Evolutionary conservation across 169 alveolate species (phyloP), one percentile per base, ranked within the genome.

Genomic region (Plasmodium berghei): DNA sequence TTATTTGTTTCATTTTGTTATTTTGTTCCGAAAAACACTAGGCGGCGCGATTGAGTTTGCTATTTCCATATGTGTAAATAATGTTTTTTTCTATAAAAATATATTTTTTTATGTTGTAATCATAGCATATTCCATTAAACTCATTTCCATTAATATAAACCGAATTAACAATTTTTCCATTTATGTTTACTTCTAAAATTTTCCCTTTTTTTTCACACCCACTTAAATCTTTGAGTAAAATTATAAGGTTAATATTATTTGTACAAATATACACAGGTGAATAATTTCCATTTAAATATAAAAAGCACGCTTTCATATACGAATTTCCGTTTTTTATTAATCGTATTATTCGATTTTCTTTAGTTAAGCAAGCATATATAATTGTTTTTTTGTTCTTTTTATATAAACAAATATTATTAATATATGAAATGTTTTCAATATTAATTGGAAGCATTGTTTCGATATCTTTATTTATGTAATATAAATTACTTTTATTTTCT

Each of bases 71-170:
- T 16, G 66, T 59, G 24, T 86, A 86, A 20, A 86, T 86, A 61
- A 86, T 49, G 62, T 71, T 70, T 66, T 72, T 52, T 62, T 86
- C 91, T 26, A 86, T 59, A 45, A 86, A 58, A 55, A 86, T 61
- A 72, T 86, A 86, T 55, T 70, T 86, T 16, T 48, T 64, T 28
- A 69, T 58, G 56, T 61, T 86, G 18, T 69, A 24, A 9, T 86
- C 75, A 73, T 86, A 86, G 28, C 91, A 86, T 56, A 86, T 86
- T 16, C 91, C 91, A 71, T 86, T 86, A 61, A 86, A 86, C 16
- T 69, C 63, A 58, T 64, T 59, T 18, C 91, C 91, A 10, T 70
- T 16, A 20, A 72, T 86, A 63, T 45, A 86, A 20, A 86, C 18
- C 14, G 91, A 46, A 64, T 86, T 86, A 48, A 86, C 72, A 14